phyloP scores from a whole-genome alignment of 192 early-diverging fungal species.

The Endogone sp. region DNA sequence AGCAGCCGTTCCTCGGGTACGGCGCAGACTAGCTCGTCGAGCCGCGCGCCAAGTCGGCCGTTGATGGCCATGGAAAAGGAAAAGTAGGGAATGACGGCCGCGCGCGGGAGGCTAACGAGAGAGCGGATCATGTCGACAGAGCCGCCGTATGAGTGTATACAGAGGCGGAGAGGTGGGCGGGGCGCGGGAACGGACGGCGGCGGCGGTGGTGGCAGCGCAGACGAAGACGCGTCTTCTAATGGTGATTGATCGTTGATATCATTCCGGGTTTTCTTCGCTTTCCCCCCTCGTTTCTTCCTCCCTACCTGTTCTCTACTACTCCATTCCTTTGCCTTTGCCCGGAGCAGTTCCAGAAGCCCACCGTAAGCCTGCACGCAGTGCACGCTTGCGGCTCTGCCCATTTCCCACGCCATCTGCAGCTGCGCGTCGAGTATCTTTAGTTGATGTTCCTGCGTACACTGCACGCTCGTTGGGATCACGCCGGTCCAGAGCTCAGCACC shows the following conservation, averaged over 20 bases:
- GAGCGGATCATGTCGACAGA: slow-evolving; percentile 63
- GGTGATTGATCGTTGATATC: not conserved
- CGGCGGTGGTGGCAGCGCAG: not conserved
- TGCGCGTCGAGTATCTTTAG: slow-evolving; percentile 56
- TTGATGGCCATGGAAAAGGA: slow-evolving; percentile 80
- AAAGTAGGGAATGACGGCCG: slow-evolving; percentile 55
- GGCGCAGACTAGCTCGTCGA: slow-evolving; percentile 57
- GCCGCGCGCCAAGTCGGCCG: slow-evolving; percentile 47
- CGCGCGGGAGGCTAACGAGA: slow-evolving; percentile 31
- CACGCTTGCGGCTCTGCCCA: slow-evolving; percentile 60
- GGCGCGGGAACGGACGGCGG: slow-evolving; percentile 4
- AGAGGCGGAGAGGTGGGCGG: slow-evolving; percentile 58
- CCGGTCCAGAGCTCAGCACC: slow-evolving; percentile 28
- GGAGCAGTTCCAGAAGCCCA: slow-evolving; percentile 37
- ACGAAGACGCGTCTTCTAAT: slow-evolving; percentile 3
- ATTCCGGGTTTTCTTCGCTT: not conserved
- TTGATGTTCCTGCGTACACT: slow-evolving; percentile 22
- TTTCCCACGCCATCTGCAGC: slow-evolving; percentile 61
- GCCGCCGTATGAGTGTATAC: slow-evolving; percentile 85
- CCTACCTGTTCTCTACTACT: not conserved
- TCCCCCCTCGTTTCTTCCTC: slow-evolving; percentile 1
- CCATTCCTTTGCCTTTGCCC: slow-evolving; percentile 17
- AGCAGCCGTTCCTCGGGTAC: slow-evolving; percentile 77
- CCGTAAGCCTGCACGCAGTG: slow-evolving; percentile 82
- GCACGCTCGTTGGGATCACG: slow-evolving; percentile 18